Conservation (phyloP, 2,329 filamentous ascomycete genomes). For the Pyrenophora teres region DNA sequence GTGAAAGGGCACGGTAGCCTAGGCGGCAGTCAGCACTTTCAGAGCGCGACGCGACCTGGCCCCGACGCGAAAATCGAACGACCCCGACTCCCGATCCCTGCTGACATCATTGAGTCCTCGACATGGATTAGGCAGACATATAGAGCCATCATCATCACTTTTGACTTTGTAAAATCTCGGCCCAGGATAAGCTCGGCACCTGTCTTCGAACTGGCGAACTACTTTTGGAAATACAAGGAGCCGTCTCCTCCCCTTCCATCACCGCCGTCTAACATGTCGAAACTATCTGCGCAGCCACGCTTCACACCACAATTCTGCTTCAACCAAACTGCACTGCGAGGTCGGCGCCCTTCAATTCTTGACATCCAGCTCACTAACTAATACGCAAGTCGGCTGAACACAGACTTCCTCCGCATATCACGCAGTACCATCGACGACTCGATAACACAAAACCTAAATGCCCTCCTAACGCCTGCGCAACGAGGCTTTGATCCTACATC, state of each 20-base stretch:
- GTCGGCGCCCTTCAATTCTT: conserved; percentile 33
- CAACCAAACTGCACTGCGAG: conserved; percentile 56
- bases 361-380: conserved; percentile 40
- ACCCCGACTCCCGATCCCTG: conserved; percentile 19
- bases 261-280: conserved; percentile 45
- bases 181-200: not conserved
- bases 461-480: conserved; percentile 74
- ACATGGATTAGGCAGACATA: conserved; percentile 20
- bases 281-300: conserved; percentile 45
- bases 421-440: conserved; percentile 87
- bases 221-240: conserved; percentile 34
- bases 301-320: conserved; percentile 59
- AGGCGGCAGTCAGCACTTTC: conserved; percentile 19
- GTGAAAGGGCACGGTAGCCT: conserved; percentile 16
- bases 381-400: conserved; percentile 25
- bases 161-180: conserved; percentile 4
- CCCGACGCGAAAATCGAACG: conserved; percentile 23
- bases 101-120: conserved; percentile 39
- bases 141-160: conserved; percentile 17
- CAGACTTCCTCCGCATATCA: conserved; percentile 90
- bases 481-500: conserved; percentile 78
- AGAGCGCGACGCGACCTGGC: conserved; percentile 37
- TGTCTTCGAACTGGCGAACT: conserved; percentile 32
- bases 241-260: conserved; percentile 16
- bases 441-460: conserved; percentile 91